Evolutionary conservation across 345 rosid species (phyloP), one percentile per base, ranked within the genome.

Genomic region (Brassica cretica): DNA sequence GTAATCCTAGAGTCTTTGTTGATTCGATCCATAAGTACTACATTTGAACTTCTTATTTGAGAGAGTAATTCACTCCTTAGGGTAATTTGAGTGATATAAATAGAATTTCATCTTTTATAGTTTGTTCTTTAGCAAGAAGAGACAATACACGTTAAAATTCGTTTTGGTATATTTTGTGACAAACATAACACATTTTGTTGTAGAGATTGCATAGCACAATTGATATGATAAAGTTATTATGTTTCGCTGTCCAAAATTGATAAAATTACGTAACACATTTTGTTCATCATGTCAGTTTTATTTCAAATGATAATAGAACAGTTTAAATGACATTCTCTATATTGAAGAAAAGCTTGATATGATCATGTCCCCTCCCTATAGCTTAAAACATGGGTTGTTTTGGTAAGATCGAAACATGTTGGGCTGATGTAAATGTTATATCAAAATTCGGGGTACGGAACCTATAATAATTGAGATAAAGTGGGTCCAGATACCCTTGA

Each of bases 401-500:
- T 53, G 2, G 70, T 41, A 69, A 39, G 29, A 53, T 79, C 32
- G 15, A 76, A 80, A 39, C 53, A 58, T 21, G 51, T 49, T 35
- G 46, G 73, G 56, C 39, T 44, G 16, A 64, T 68, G 10, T 74
- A n/a, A 41, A 51, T n/a, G 19, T 51, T 14, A n/a, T 51, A n/a
- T 51, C 56, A 51, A 51, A n/a, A 19, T 5, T n/a, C 8, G 19
- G 56, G 56, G 56, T 51, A 51, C 56, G 56, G 56, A 51, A 51
- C 56, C 56, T 51, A 51, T 14, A 51, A 51, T 51, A 51, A 51
- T 51, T n/a, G 56, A 51, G 56, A 51, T 51, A 70, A 73, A 77
- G 86, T 79, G 88, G 87, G 90, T 51, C 91, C 75, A 69, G 11
- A 84, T 84, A 72, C 77, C 83, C 84, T 82, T 32, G 81, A 80